Base-by-base conservation (phyloP, 352 stramenopile genomes). In the Phytophthora syringae region DNA sequence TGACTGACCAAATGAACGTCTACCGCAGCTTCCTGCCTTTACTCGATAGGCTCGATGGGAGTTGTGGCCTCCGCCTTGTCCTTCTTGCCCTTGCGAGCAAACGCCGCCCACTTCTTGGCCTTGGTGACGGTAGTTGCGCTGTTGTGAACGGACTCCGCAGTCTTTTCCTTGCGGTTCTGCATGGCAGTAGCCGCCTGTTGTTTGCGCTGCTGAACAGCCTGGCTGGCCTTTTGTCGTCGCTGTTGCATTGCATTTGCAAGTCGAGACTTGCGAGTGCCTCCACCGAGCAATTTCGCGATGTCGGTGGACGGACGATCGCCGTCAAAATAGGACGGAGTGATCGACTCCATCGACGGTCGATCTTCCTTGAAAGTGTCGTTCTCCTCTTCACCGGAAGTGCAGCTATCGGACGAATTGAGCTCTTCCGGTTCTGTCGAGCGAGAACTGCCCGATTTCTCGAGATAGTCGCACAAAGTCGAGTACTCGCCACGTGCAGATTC, bases 381-480 rank as follows among this genome's bases (percentile, higher is more conserved):
- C 13, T 77, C 70, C 10, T 84, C 76, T 7, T 72, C 60, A 3
- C 72, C 76, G 28, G 66, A 83, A 5, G 49, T 71, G 3, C 55
- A 66, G 25, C 50, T 75, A 39, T 77, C 70, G 30, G 72, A 79
- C 15, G 70, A 83, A 50, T 73, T 71, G 34, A 82, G 58, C 11
- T 77, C 72, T 59, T 87, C 78, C 11, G 74, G 61, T 24, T 84
- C 78, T 2, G 78, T 84, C 13, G 76, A 77, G 10, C 78, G 70
- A 22, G 77, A 80, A 43, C 76, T 83, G 3, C 59, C 59, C 6
- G 71, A 75, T 59, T 92, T 86, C 24, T 82, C 75, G 11, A 89
- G 62, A 40, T 72, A 80, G 18, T 81, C 73, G 27, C 70, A 79
- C 27, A 90, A 58, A 0, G 60, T 81, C 21, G 61, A 72, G 62